phyloP scores from a whole-genome alignment of 1,284 basidiomycete species.

The Hemileia vastatrix region DNA sequence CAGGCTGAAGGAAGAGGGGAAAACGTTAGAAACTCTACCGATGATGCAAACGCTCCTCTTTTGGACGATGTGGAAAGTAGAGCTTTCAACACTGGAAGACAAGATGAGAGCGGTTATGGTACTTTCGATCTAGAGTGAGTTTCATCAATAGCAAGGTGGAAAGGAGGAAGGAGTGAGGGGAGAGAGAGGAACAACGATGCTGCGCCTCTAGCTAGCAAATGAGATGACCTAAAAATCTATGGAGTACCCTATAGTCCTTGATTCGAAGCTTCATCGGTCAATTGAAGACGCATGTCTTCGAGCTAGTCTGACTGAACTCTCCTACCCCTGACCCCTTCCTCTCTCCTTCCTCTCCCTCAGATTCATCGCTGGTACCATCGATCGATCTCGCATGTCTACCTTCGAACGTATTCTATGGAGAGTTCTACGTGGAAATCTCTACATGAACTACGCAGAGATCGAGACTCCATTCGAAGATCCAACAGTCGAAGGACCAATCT shows the following conservation, averaged over 20 bases:
- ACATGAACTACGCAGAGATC: conserved; percentile 97
- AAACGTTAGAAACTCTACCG: conserved; percentile 76
- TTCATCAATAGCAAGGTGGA: not conserved
- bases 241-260: too few relatives aligned
- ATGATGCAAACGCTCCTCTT: conserved; percentile 77
- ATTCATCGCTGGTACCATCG: conserved; percentile 93
- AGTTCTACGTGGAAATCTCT: conserved; percentile 90
- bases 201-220: too few relatives aligned
- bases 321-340: not conserved
- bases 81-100: conserved; percentile 56
- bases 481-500: conserved; percentile 59
- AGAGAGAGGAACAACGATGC: too few relatives aligned
- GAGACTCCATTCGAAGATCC: conserved; percentile 89
- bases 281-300: too few relatives aligned
- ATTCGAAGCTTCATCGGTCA: too few relatives aligned
- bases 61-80: too few relatives aligned
- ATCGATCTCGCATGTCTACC: conserved; percentile 78
- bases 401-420: conserved; percentile 98
- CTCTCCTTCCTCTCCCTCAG: conserved; percentile 33
- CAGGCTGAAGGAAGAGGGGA: too few relatives aligned
- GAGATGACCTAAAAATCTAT: too few relatives aligned
- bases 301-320: too few relatives aligned
- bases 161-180: too few relatives aligned
- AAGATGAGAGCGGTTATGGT: conserved; percentile 36
- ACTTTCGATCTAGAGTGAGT: conserved; percentile 75